Base-by-base conservation (phyloP, 305 asterid species). In the Petunia hybrid region DNA sequence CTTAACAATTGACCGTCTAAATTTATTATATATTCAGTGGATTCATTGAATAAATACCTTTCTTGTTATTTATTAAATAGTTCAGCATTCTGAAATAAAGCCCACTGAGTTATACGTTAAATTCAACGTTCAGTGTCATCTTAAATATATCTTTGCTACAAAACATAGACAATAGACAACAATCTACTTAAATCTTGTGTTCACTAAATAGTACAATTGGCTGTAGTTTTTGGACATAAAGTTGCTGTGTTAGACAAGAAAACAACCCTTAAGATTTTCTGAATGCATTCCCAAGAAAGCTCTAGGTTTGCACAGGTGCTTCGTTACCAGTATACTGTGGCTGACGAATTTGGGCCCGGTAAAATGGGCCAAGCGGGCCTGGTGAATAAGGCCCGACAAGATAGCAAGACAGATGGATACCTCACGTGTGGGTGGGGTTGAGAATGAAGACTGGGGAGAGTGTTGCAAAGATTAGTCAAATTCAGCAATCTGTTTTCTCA, bases 351-450 rank as follows among this genome's bases (percentile, higher is more conserved):
- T 77, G 85, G 88, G 80, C 86, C 89, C 83, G 13, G 31, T 7
- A 13, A 4, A 43, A 76, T 59, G 85, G 83, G 81, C 83, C 60
- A 64, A 64, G 22, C 39, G 88, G 89, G 90, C 88, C 90, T 38
- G 36, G 22, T 76, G 65, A 81, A 81, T 75, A 56, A 84, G 86
- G 90, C 83, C 88, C 87, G 92, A 90, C 90, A 89, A 74, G 84
- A 74, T 36, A 76, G 82, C 85, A 87, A 73, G 43, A 79, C 69
- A 75, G 91, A 84, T 77, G 55, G 9, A 87, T 79, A 39, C 85
- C 88, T 85, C 91, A 86, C 89, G 92, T 85, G 88, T 78, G 90
- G 90, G 90, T 85, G 88, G 90, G 90, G 88, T 77, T 63, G 16
- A 74, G 41, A 43, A 13, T 48, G 57, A 55, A 71, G 62, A 14